Evolutionary conservation across 768 basidiomycete genomes (phyloP).

Genomic region (Rhodotorula sphaerocarpa): DNA sequence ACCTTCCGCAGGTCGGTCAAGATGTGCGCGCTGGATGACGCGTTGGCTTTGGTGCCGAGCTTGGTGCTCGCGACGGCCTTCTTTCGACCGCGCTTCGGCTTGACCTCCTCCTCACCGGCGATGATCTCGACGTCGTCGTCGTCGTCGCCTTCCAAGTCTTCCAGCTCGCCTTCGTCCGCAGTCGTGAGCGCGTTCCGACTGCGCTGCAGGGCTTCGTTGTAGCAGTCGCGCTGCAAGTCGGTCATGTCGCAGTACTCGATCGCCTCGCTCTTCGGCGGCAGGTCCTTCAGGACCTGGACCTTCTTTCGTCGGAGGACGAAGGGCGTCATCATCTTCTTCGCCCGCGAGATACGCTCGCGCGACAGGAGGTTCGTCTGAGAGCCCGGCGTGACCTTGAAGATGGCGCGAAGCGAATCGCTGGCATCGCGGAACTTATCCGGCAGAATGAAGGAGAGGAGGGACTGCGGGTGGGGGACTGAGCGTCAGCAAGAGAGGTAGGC

Average conservation of each 20-base stretch:
- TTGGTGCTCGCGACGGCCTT: slow-evolving; percentile 40
- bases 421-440: slow-evolving; percentile 75
- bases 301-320: slow-evolving; percentile 96
- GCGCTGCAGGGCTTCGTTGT: slow-evolving; percentile 72
- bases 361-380: slow-evolving; percentile 79
- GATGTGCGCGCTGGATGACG: slow-evolving; percentile 81
- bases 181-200: slow-evolving; percentile 63
- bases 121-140: slow-evolving; percentile 39
- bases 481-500: background rate
- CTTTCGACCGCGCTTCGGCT: slow-evolving; percentile 46
- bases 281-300: slow-evolving; percentile 87
- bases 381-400: slow-evolving; percentile 89
- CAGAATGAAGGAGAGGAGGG: slow-evolving; percentile 93
- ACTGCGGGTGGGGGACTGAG: slow-evolving; percentile 50
- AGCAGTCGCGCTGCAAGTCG: slow-evolving; percentile 66
- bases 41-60: slow-evolving; percentile 38
- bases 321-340: slow-evolving; percentile 99
- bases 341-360: slow-evolving; percentile 82
- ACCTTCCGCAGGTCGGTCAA: slow-evolving; percentile 89
- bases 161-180: slow-evolving; percentile 38
- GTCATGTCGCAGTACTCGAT: slow-evolving; percentile 97
- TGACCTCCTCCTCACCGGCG: slow-evolving; percentile 48
- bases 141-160: slow-evolving; percentile 41
- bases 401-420: slow-evolving; percentile 71
- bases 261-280: slow-evolving; percentile 84